Conservation (phyloP, 805 yeast species). For the Metschnikowia gelsemii region DNA sequence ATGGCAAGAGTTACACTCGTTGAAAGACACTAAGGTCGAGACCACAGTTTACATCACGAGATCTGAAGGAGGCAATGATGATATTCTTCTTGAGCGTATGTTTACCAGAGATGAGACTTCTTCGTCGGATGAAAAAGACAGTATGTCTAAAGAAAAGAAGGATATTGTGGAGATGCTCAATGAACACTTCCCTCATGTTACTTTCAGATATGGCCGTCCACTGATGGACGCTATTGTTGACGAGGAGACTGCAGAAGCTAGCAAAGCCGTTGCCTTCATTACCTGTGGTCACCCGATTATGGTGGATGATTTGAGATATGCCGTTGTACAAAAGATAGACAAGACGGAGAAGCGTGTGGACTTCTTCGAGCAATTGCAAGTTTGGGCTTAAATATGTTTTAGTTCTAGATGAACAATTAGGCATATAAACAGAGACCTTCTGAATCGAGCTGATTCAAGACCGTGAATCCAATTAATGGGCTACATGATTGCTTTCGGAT, state of each 20-base stretch:
- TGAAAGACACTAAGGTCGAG: conserved; percentile 13
- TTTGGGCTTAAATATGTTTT: conserved; percentile 24
- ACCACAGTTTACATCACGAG: conserved; percentile 19
- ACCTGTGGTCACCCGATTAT: conserved; percentile 35
- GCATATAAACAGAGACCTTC: too few relatives aligned
- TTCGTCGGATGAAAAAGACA: conserved; percentile 9
- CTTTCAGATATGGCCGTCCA: conserved; percentile 43
- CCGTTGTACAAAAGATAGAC: conserved; percentile 19
- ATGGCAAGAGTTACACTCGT: conserved; percentile 15
- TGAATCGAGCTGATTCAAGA: too few relatives aligned
- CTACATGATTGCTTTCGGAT: too few relatives aligned
- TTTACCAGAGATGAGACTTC: conserved; percentile 9
- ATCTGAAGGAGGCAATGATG: conserved; percentile 9
- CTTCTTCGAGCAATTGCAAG: conserved; percentile 22
- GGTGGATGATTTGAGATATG: conserved; percentile 34
- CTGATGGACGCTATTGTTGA: conserved; percentile 38
- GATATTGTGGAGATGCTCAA: conserved; percentile 7
- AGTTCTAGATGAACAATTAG: too few relatives aligned
- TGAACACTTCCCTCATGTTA: conserved; percentile 19
- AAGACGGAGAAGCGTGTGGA: conserved; percentile 22
- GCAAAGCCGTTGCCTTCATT: conserved; percentile 41
- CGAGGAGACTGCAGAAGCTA: conserved; percentile 35
- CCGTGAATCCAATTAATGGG: too few relatives aligned
- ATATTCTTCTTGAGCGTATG: conserved; percentile 11
- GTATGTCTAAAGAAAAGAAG: conserved; percentile 6